Evolutionary conservation across 176 grass and related monocot genomes (phyloP).

Genomic region (Oryza officinalis): DNA sequence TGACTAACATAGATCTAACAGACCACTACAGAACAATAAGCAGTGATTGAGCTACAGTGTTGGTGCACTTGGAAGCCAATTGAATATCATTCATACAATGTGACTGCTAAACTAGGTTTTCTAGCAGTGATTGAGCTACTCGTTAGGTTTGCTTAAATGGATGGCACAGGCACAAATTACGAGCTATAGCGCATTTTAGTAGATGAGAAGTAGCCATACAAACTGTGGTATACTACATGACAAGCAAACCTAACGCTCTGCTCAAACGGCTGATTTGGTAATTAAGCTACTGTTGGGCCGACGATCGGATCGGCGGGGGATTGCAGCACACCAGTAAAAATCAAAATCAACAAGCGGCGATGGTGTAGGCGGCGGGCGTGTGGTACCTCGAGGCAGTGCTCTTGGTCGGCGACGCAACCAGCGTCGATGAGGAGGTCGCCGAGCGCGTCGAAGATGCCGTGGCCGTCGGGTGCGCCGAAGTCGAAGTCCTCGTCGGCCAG

Average conservation of each 20-base stretch:
- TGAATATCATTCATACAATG: neutral
- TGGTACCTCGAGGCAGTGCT: slow-evolving; percentile 67
- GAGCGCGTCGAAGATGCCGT: slow-evolving; percentile 77
- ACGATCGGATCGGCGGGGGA: neutral
- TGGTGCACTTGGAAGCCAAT: neutral
- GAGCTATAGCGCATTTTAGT: neutral
- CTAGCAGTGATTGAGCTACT: too few relatives aligned
- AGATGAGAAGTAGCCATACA: neutral
- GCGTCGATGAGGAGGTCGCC: slow-evolving; percentile 88
- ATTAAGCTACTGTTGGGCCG: neutral
- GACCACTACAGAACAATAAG: neutral
- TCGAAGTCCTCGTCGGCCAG: slow-evolving; percentile 98
- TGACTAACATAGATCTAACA: slow-evolving; percentile 1
- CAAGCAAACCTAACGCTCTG: neutral
- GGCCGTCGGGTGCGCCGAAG: slow-evolving; percentile 71
- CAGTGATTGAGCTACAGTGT: neutral
- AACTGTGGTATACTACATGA: neutral
- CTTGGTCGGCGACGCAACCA: slow-evolving; percentile 63
- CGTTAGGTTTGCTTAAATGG: neutral
- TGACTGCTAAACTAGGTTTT: neutral
- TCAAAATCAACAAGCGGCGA: neutral
- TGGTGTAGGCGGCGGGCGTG: too few relatives aligned
- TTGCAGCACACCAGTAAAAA: neutral
- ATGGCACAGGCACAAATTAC: neutral
- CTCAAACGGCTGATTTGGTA: neutral